Percentiles rank a stretch among this genome's conserved stretches.
Conservation (phyloP, 441 rosid genomes). For the Euphorbia schlechtendalii region DNA sequence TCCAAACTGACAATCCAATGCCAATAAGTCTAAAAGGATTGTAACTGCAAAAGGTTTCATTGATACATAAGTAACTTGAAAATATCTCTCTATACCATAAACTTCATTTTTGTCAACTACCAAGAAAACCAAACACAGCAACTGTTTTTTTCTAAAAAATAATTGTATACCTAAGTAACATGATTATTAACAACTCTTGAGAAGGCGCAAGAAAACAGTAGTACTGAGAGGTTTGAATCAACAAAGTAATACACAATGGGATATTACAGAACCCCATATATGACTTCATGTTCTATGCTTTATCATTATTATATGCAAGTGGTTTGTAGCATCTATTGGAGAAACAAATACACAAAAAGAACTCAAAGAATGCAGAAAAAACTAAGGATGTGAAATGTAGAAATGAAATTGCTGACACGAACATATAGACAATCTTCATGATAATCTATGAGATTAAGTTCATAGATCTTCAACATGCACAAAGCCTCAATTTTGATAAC, state of each 20-base stretch:
- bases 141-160: background rate
- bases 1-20: no score
- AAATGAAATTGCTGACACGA: background rate
- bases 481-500: background rate
- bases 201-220: slow-evolving; percentile 1
- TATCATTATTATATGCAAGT: background rate
- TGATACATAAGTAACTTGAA: slow-evolving; percentile 14
- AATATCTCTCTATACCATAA: slow-evolving; percentile 2
- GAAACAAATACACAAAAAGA: background rate
- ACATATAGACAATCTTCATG: background rate
- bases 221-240: background rate
- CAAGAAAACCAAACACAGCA: background rate
- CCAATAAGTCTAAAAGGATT: no score
- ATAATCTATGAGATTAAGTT: background rate
- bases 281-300: background rate
- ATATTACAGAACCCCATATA: background rate
- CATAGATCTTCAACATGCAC: background rate
- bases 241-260: background rate
- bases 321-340: background rate
- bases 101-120: slow-evolving; percentile 4
- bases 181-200: background rate
- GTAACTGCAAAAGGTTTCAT: no score
- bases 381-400: background rate
- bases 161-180: background rate
- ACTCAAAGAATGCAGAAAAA: no score